These are phyloP conservation scores for Ustanciosporium gigantosporum DNA, from an alignment of 1,284 basidiomycete species.

Conservation along the genomic window DNA sequence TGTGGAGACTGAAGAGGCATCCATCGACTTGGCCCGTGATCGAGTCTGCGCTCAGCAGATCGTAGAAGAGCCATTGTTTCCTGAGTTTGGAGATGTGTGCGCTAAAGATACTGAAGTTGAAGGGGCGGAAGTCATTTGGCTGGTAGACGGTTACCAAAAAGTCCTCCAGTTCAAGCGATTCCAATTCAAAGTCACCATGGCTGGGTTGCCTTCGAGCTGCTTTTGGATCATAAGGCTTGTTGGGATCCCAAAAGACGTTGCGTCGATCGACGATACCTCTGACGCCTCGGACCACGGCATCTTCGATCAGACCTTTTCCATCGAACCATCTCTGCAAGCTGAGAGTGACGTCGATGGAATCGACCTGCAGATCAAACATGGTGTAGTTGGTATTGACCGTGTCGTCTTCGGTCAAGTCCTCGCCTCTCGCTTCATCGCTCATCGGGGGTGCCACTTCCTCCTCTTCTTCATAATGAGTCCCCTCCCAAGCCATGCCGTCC, in stretches of 20 bases:
- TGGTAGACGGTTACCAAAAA: conserved; percentile 93
- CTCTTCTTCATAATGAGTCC: conserved; percentile 49
- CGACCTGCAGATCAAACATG: conserved; percentile 63
- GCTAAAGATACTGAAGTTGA: conserved; percentile 89
- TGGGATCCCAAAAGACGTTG: conserved; percentile 83
- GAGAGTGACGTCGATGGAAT: conserved; percentile 94
- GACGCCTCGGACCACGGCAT: conserved; percentile 89
- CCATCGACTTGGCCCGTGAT: conserved; percentile 98
- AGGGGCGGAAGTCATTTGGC: conserved; percentile 84
- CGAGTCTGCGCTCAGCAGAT: conserved; percentile 77
- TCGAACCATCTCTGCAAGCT: conserved; percentile 91
- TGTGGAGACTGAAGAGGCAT: conserved; percentile 93
- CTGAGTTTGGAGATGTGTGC: conserved; percentile 84
- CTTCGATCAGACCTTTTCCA: conserved; percentile 88
- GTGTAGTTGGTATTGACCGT: conserved; percentile 56
- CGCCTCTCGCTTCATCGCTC: conserved; percentile 41
- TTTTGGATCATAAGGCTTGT: conserved; percentile 75
- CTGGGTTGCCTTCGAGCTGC: conserved; percentile 75
- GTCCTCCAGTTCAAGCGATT: conserved; percentile 86
- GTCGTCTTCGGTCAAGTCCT: conserved; percentile 40
- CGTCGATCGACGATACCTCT: conserved; percentile 90
- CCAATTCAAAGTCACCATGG: conserved; percentile 88
- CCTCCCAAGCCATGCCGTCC: conserved; percentile 57
- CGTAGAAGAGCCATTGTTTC: conserved; percentile 94
- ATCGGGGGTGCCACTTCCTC: conserved; percentile 54